Percentiles rank a stretch among this genome's conserved stretches.
These are phyloP conservation scores for Chloris gayana DNA, from an alignment of 176 grass and related monocot species.

Conservation along the genomic window DNA sequence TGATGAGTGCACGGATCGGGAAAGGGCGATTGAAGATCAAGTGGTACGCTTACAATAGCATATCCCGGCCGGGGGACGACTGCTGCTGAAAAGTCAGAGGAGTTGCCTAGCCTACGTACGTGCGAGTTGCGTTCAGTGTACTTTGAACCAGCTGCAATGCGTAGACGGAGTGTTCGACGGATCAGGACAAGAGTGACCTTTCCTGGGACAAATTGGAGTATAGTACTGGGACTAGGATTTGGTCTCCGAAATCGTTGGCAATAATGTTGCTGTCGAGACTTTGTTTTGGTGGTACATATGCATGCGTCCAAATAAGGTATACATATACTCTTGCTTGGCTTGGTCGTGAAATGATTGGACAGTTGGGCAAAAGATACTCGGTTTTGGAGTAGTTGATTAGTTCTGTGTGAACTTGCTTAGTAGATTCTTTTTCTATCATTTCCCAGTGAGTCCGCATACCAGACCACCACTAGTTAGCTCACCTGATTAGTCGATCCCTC, in stretches of 20 bases:
- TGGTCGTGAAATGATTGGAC: slow-evolving; percentile 13
- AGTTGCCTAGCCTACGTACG: neutral
- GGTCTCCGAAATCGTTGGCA: slow-evolving; percentile 11
- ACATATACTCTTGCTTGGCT: neutral
- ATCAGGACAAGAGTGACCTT: slow-evolving; percentile 58
- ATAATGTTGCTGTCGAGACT: neutral
- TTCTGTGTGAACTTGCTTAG: slow-evolving; percentile 36
- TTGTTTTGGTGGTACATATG: neutral
- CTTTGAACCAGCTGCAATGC: slow-evolving; percentile 40
- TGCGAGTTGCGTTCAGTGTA: slow-evolving; percentile 46
- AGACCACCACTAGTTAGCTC: neutral
- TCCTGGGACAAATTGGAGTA: neutral
- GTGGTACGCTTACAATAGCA: neutral
- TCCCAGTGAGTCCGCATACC: neutral
- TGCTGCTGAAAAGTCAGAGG: slow-evolving; percentile 45
- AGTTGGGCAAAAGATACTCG: neutral
- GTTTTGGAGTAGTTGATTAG: neutral
- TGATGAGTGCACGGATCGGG: neutral
- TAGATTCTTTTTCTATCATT: slow-evolving; percentile 30
- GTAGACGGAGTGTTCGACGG: slow-evolving; percentile 50
- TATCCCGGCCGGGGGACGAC: neutral
- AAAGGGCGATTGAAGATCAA: slow-evolving; percentile 22
- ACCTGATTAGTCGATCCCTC: neutral
- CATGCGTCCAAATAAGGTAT: neutral
- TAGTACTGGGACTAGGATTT: neutral